A percentile compares a stretch with the other conserved stretches of the same genome.
These are phyloP conservation scores for Panicum hallii DNA, from an alignment of 202 grass and related monocot genomes.

Conservation along the genomic window DNA sequence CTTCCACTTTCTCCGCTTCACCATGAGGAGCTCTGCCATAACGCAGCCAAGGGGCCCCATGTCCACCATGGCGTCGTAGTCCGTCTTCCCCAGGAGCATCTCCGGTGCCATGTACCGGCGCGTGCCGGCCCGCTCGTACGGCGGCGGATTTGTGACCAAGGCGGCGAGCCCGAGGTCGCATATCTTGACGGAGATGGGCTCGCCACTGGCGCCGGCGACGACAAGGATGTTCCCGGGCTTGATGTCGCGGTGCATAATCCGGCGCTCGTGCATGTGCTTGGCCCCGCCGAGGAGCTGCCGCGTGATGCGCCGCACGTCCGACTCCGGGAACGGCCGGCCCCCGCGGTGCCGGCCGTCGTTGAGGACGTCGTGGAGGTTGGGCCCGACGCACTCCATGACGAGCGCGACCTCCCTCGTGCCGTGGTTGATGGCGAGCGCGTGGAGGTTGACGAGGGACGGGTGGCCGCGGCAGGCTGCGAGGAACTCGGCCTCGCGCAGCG, in stretches of 20 bases:
- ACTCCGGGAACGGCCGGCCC: constrained; percentile 23
- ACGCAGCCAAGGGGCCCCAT: no score
- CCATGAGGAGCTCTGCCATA: no score
- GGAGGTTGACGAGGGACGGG: constrained; percentile 46
- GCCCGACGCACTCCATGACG: constrained; percentile 43
- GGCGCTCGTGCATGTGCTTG: constrained; percentile 37
- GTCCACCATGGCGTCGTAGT: no score
- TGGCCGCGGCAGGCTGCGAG: constrained; percentile 37
- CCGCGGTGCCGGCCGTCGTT: not conserved
- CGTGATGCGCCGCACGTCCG: constrained; percentile 38
- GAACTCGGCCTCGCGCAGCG: constrained; percentile 38
- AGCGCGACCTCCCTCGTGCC: not conserved
- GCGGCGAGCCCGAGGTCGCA: constrained; percentile 54
- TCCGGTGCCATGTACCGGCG: no score
- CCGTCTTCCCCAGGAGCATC: constrained; percentile 42
- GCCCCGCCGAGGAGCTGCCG: constrained; percentile 34
- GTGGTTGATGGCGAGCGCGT: constrained; percentile 12
- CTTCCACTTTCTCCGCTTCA: constrained; percentile 43
- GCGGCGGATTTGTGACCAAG: not conserved
- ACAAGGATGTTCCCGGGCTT: constrained; percentile 58
- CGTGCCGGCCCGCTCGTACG: no score
- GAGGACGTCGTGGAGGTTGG: constrained; percentile 35
- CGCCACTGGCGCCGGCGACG: not conserved
- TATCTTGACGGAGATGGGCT: constrained; percentile 31
- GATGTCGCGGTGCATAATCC: constrained; percentile 52